Percentiles rank a stretch among this genome's conserved stretches.
Evolutionary conservation across 2,329 filamentous ascomycete genomes (phyloP).

Genomic region (Colletotrichum spaethianum): DNA sequence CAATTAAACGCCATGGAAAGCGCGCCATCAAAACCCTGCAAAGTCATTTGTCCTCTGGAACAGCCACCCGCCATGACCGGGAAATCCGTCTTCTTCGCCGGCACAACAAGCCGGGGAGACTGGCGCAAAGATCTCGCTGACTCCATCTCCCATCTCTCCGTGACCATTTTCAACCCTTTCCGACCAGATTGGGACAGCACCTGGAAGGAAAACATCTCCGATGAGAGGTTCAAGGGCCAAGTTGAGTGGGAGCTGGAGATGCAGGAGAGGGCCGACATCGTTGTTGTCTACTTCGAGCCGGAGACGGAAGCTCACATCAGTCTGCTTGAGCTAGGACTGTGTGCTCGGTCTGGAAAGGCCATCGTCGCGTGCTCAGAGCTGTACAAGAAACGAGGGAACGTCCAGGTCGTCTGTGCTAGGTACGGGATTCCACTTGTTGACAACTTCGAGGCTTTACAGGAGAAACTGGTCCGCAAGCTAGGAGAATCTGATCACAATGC

Average conservation of each 20-base stretch:
- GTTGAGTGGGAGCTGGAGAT: slow-evolving; percentile 73
- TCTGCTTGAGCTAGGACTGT: slow-evolving; percentile 73
- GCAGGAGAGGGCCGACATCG: slow-evolving; percentile 65
- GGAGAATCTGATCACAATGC: neutral
- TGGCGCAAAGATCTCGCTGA: slow-evolving; percentile 65
- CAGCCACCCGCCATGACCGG: neutral
- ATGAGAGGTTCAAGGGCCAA: slow-evolving; percentile 65
- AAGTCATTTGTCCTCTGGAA: slow-evolving; percentile 36
- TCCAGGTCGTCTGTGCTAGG: slow-evolving; percentile 68
- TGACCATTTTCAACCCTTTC: slow-evolving; percentile 72
- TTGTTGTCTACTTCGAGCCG: slow-evolving; percentile 71
- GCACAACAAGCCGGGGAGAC: slow-evolving; percentile 63
- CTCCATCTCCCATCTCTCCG: slow-evolving; percentile 57
- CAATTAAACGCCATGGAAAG: neutral
- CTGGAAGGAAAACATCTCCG: slow-evolving; percentile 65
- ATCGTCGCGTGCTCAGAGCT: slow-evolving; percentile 67
- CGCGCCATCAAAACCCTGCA: slow-evolving; percentile 40
- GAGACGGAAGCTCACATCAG: slow-evolving; percentile 69
- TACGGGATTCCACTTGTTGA: slow-evolving; percentile 61
- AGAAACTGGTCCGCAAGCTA: slow-evolving; percentile 52
- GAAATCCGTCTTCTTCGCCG: slow-evolving; percentile 69
- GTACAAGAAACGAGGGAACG: slow-evolving; percentile 73
- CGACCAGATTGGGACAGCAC: slow-evolving; percentile 69
- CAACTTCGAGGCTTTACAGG: slow-evolving; percentile 57
- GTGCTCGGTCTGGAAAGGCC: slow-evolving; percentile 57